phyloP scores from a whole-genome alignment of 352 stramenopile species.

The Phytophthora litchii region DNA sequence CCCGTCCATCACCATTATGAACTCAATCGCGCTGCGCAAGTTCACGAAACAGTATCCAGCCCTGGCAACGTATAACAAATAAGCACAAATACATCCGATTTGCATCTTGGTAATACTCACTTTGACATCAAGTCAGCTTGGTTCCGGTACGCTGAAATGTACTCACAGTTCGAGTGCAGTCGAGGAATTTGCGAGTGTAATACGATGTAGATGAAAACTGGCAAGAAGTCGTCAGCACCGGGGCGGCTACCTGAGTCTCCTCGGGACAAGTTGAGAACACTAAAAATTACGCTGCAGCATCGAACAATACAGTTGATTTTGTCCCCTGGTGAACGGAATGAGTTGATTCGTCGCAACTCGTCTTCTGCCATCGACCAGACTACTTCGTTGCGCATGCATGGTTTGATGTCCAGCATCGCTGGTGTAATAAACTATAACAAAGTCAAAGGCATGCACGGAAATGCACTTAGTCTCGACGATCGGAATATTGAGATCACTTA shows the following conservation, averaged over 20 bases:
- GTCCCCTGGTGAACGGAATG: slow-evolving; percentile 81
- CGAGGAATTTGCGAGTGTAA: slow-evolving; percentile 89
- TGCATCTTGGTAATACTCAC: slow-evolving; percentile 28
- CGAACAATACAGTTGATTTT: slow-evolving; percentile 92
- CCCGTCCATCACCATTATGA: slow-evolving; percentile 86
- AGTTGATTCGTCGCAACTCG: slow-evolving; percentile 91
- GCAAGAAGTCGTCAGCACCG: slow-evolving; percentile 91
- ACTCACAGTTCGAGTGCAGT: slow-evolving; percentile 91
- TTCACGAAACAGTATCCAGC: slow-evolving; percentile 94
- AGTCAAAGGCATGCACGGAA: too few relatives aligned
- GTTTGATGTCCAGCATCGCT: slow-evolving; percentile 92
- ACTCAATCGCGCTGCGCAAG: slow-evolving; percentile 89
- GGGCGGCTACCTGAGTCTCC: slow-evolving; percentile 69
- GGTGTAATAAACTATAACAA: slow-evolving; percentile 55
- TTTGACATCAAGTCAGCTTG: slow-evolving; percentile 91
- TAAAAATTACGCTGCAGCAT: slow-evolving; percentile 91
- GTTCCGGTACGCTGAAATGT: slow-evolving; percentile 90
- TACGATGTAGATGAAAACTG: slow-evolving; percentile 94
- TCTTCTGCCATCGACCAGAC: slow-evolving; percentile 90
- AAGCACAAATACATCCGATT: slow-evolving; percentile 1
- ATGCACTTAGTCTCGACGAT: too few relatives aligned
- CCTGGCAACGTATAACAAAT: slow-evolving; percentile 36
- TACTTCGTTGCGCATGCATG: slow-evolving; percentile 90
- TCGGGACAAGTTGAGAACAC: slow-evolving; percentile 82
- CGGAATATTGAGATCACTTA: not conserved